These are phyloP conservation scores for Pseudozyma flocculosa DNA, from an alignment of 1,284 basidiomycete genomes.

Conservation along the genomic window DNA sequence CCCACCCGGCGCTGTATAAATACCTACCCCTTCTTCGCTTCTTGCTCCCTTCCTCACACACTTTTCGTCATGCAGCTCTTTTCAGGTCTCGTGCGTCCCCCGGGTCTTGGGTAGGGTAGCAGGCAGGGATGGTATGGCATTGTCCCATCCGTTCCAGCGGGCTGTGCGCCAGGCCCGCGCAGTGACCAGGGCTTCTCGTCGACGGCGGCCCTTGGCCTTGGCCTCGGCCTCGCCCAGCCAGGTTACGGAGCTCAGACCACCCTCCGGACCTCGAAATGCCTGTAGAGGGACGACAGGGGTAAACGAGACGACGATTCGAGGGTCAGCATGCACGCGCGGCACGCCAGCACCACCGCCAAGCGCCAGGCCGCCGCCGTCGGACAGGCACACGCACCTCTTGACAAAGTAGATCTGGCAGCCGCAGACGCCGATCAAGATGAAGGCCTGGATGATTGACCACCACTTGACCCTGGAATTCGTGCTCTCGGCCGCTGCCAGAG, in stretches of 20 bases:
- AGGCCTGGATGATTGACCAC: slow-evolving; percentile 92
- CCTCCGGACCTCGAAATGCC: slow-evolving; percentile 45
- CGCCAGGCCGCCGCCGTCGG: too few species aligned
- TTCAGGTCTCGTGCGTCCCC: slow-evolving; percentile 7
- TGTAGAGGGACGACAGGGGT: not conserved
- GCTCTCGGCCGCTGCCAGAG: slow-evolving; percentile 59
- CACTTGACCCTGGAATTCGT: slow-evolving; percentile 92
- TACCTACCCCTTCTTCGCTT: not conserved
- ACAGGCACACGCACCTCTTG: slow-evolving; percentile 69
- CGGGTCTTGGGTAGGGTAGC: not conserved
- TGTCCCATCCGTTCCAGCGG: too few species aligned
- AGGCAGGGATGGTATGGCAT: too few species aligned
- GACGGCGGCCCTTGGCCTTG: too few species aligned
- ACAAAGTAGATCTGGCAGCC: slow-evolving; percentile 98
- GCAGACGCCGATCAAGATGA: slow-evolving; percentile 84
- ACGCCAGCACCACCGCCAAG: too few species aligned
- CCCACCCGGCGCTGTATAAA: too few species aligned
- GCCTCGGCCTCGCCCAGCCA: too few species aligned
- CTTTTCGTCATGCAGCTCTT: slow-evolving; percentile 1
- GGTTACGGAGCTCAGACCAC: slow-evolving; percentile 36
- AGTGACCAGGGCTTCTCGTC: too few species aligned
- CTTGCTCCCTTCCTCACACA: not conserved
- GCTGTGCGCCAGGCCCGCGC: too few species aligned
- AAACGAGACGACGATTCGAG: not conserved
- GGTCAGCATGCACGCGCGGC: too few species aligned